Evolutionary conservation across 805 yeast genomes (phyloP), one percentile per base, ranked within the genome.

Genomic region (Candida ipomoeae): DNA sequence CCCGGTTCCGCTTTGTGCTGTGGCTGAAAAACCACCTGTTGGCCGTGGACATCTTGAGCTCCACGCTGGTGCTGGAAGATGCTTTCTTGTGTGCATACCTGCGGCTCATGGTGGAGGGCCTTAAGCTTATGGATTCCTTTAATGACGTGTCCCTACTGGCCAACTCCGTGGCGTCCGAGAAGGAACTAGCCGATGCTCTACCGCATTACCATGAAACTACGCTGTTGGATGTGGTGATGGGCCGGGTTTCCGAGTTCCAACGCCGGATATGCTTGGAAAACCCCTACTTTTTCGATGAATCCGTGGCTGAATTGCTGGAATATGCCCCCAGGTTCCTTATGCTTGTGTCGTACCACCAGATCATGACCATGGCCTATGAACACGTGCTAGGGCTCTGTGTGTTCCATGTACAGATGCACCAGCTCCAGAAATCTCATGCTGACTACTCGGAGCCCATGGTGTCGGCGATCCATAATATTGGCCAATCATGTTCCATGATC

Each of bases 361-460:
- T 79, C 32, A 57, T 78, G 39, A 74, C 79, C 75, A 69, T 78
- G 29, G 71, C 77, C 67, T 77, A 80, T 55, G 83, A 80, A 55
- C 77, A 73, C 53, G 39, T 32, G 15, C 38, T 43, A 17, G 46
- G 46, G 4, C 39, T 43, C 40, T 43, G 46, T 11, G 17, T 43
- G 15, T 43, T 43, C 21, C 46, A 43, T 21, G 23, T 43, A 10
- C 46, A 43, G 46, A 34, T 43, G 29, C 38, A 43, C 33, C 39
- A 17, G 11, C 32, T 43, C 31, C 46, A 34, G 21, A 33, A 34
- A 11, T 11, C 39, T 1, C 46, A 32, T n/a, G 32, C 34, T 11
- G 46, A 43, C 33, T 23, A 43, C 26, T 34, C 39, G n/a, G 23
- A n/a, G 11, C 15, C 38, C 18, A 20, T 43, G 14, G 6, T 39